Base-by-base conservation (phyloP, 2,329 filamentous ascomycete species). In the Neodidymelliopsis sp. region DNA sequence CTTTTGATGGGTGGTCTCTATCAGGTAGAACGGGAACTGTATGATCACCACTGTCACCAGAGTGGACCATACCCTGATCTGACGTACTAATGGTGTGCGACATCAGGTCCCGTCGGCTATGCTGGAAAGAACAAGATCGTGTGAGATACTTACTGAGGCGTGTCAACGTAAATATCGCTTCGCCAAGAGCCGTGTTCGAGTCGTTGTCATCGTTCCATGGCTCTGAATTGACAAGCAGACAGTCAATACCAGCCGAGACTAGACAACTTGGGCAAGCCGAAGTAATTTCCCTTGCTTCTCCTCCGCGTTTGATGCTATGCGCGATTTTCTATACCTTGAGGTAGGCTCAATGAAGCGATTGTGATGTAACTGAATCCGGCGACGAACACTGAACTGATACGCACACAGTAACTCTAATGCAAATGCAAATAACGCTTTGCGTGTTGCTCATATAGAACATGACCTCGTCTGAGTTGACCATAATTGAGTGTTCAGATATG, bases 221-320 rank as follows among this genome's bases (percentile, higher is more conserved):
- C 33, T 31, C 39, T 19, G 19, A 41, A 30, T 42, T 19, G 31
- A 13, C 19, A 13, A 18, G 15, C 20, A 23, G 34, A 19, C 13
- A 37, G 1, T 15, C 34, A 7, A 6, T 24, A 18, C 11, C 9
- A 37, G 20, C 20, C n/a, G 9, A 15, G 11, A 37, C 34, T 49
- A 49, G 36, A 37, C 45, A 42, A n/a, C 15, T 42, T 37, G 31
- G 37, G 45, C 20, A 41, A 42, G 20, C 31, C 45, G 24, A 15
- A 22, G 5, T 31, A 20, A 11, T 12, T 30, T 12, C 2, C 12
- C 33, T 42, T 37, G 4, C 30, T 7, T 37, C 8, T n/a, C 19
- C 29, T n/a, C 37, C 16, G 45, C 37, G 38, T 11, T 20, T 27
- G 19, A 37, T 42, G 16, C 4, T 16, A 27, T 49, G 45, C 45